Evolutionary conservation across 768 basidiomycete genomes (phyloP).

Genomic region (Calocera cornea): DNA sequence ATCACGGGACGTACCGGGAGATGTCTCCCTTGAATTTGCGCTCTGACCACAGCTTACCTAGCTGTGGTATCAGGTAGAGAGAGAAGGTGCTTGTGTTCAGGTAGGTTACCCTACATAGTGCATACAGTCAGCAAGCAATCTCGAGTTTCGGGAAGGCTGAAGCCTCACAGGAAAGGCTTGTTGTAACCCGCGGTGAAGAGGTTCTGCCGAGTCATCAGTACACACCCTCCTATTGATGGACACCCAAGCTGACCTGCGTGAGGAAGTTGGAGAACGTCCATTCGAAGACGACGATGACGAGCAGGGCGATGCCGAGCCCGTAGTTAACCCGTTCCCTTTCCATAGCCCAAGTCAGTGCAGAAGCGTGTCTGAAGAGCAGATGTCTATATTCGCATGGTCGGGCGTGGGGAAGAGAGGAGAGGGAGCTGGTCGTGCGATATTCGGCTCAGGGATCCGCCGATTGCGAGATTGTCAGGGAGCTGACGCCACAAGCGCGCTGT

Average conservation of each 20-base stretch:
- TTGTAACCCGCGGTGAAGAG: slow-evolving; percentile 54
- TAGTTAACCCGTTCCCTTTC: slow-evolving; percentile 27
- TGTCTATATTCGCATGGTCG: background rate
- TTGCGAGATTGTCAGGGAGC: background rate
- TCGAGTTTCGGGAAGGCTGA: slow-evolving; percentile 11
- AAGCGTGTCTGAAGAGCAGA: background rate
- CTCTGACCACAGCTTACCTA: background rate
- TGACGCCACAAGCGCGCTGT: background rate
- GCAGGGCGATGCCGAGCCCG: slow-evolving; percentile 48
- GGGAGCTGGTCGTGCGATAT: background rate
- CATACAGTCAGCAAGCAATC: slow-evolving; percentile 13
- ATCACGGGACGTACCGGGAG: slow-evolving; percentile 10
- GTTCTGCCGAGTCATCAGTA: slow-evolving; percentile 21
- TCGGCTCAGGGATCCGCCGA: background rate
- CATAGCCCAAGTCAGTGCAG: background rate
- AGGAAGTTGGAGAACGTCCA: slow-evolving; percentile 87
- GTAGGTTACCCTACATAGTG: slow-evolving; percentile 65
- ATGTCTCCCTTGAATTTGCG: background rate
- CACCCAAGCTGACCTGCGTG: slow-evolving; percentile 44
- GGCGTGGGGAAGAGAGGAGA: background rate
- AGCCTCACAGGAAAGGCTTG: slow-evolving; percentile 73
- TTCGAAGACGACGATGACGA: slow-evolving; percentile 65
- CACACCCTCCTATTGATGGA: background rate
- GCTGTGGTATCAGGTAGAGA: slow-evolving; percentile 55
- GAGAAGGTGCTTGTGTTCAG: slow-evolving; percentile 78